Base-by-base conservation (phyloP, 2,329 filamentous ascomycete species). In the Bimuria novae-zelandiae region DNA sequence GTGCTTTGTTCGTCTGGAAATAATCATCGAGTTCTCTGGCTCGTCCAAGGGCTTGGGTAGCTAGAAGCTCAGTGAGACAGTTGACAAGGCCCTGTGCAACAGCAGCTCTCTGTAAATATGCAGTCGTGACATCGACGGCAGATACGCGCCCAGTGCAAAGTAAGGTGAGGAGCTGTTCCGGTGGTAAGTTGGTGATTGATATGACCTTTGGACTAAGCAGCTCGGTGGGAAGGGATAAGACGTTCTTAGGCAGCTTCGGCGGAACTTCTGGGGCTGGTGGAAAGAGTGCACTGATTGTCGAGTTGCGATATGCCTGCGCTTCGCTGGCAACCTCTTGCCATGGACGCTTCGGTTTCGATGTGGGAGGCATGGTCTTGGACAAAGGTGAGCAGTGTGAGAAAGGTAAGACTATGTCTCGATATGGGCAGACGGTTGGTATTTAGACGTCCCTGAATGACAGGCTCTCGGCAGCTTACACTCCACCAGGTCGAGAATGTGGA, bases 21-120 rank as follows among this genome's bases (percentile, higher is more conserved):
- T 76, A 74, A 1, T 68, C 67, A 57, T 80, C 78, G 0, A 80
- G 69, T 17, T 74, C 67, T 43, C 66, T 67, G 4, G 77, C 77
- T 42, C 75, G 64, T 4, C 56, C 56, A 3, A 79, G 56, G 3
- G 77, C 76, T 27, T 59, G 56, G 2, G 67, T 61, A 10, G 74
- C 68, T 1, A 79, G 63, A 0, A 60, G 54, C n/a, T 52, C 53
- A 16, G 63, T 63, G 17, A 64, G 45, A 30, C 62, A 65, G 32
- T 65, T 65, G 1, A 59, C 56, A 2, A 71, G 58, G 3, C 61
- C 54, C 50, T 71, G 68, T 17, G 64, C 56, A 7, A 71, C 35
- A 5, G 62, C 67, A 33, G 68, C 62, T 27, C 56, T 58, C 16
- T 61, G 65, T 4, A 71, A 51, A 41, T 54, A 71, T 23, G 67